Evolutionary conservation across 129 eudicot species (phyloP), one percentile per base, ranked within the genome.

Genomic region (Flaveria trinervia): DNA sequence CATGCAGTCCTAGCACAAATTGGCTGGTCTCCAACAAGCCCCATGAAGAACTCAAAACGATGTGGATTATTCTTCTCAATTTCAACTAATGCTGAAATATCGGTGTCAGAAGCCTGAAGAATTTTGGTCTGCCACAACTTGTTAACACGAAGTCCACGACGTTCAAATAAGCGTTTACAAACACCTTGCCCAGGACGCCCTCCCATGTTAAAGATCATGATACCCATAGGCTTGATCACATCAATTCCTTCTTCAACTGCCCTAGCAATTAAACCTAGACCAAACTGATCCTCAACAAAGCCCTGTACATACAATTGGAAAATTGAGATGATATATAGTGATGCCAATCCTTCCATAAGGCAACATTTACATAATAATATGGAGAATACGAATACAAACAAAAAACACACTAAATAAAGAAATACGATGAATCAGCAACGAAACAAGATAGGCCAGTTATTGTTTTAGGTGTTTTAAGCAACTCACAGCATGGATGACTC

Each of bases 181-280:
- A 94, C 98, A 83, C 88, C 96, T 87, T 94, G 97, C 46, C 98
- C 98, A 49, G 98, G 98, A 72, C 98, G 90, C 59, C 98, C 98
- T 80, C 98, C 98, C 98, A 94, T 94, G 80, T 94, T 94, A 76
- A 94, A 94, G 51, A 94, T 91, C 98, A 94, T 91, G 70, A 94
- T 87, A 30, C 98, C 98, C 85, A 88, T 83, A 51, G 98, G 98
- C 83, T 94, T 94, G 48, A 94, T 91, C 30, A 91, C 93, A 75
- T 89, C 79, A 81, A 94, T 94, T 45, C 98, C 97, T 85, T 94
- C 98, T 86, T 94, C 98, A 73, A 94, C 96, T 52, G 98, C 98
- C 85, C 98, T 84, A 12, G 98, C 98, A 77, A 94, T 94, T 10
- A 94, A 79, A 50, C 98, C 98, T 55, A 94, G 62, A 72, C 98